Base-by-base conservation (phyloP, 352 stramenopile genomes). In the Pythium guiyangense region DNA sequence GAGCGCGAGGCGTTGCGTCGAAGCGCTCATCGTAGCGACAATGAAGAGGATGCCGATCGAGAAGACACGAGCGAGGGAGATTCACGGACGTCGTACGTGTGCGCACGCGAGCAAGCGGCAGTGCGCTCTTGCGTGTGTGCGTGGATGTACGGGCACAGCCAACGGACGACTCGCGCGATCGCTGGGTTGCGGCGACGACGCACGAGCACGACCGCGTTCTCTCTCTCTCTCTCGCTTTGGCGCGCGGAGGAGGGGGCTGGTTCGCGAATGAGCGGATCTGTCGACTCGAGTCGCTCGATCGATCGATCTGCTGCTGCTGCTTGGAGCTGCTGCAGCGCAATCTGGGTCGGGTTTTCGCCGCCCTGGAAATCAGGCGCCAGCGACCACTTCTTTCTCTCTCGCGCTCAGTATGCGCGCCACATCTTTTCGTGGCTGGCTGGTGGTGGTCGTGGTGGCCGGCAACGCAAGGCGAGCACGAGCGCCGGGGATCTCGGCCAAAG, bases 1-100 rank as follows among this genome's bases (percentile, higher is more conserved):
- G 55, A 70, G 56, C 46, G 65, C 54, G 44, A 70, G 52, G 42
- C 57, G 48, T 54, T 68, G 49, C 56, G 51, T 50, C 55, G 43
- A 62, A 18, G n/a, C 51, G 31, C 49, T 53, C 62, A 53, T 57
- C 20, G 39, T 29, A 22, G 29, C 18, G 14, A n/a, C 15, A 5
- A 44, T 18, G 12, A 34, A 14, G 10, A 37, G 12, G 52, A 17
- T 22, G 17, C 14, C 12, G 6, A 20, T 11, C n/a, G 17, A 22
- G 40, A 20, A 40, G 9, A 14, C 14, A 14, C 35, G 40, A 22
- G 15, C 40, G 40, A 26, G 42, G 31, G 3, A 37, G 31, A 37
- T 37, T 37, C 31, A 12, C 31, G 31, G 10, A 37, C 31, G 31
- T 12, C 31, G 31, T 12, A 12, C 31, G 31, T 37, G 8, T 37